A percentile compares a stretch with the other conserved stretches of the same genome.
Conservation (phyloP, 805 yeast genomes). For the Kodamaea fukazawae region DNA sequence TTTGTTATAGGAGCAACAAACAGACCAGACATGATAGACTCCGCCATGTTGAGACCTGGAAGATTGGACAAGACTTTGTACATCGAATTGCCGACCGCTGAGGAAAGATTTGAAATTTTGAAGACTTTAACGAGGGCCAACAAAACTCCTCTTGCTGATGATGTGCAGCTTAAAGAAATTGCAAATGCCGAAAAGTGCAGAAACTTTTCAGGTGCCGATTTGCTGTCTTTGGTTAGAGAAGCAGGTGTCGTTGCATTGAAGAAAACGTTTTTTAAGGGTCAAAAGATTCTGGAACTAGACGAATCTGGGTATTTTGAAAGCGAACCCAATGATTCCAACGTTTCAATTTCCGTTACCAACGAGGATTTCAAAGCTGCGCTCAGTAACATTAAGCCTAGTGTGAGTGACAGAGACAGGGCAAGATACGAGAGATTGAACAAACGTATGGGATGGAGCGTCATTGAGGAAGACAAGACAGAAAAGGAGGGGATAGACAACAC, state of each 20-base stretch:
- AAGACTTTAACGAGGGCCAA: slow-evolving; percentile 69
- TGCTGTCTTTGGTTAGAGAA: slow-evolving; percentile 86
- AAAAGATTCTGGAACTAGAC: slow-evolving; percentile 38
- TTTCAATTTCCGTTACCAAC: slow-evolving; percentile 49
- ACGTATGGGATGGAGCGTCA: slow-evolving; percentile 68
- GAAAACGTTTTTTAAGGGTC: slow-evolving; percentile 57
- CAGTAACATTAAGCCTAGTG: slow-evolving; percentile 80
- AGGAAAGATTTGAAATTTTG: slow-evolving; percentile 79
- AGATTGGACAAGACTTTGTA: slow-evolving; percentile 89
- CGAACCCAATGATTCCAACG: slow-evolving; percentile 16
- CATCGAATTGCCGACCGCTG: slow-evolving; percentile 80
- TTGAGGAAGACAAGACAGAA: slow-evolving; percentile 27
- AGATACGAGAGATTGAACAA: slow-evolving; percentile 74
- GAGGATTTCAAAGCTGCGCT: slow-evolving; percentile 74
- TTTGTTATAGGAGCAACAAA: slow-evolving; percentile 96
- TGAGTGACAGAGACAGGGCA: slow-evolving; percentile 75
- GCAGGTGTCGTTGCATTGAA: slow-evolving; percentile 90
- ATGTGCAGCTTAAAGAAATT: slow-evolving; percentile 59
- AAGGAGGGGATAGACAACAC: slow-evolving; percentile 1
- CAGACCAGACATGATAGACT: slow-evolving; percentile 97
- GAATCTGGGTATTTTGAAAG: slow-evolving; percentile 34
- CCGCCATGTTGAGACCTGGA: slow-evolving; percentile 97
- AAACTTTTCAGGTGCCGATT: slow-evolving; percentile 94
- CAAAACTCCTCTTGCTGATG: slow-evolving; percentile 66
- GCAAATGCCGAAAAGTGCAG: slow-evolving; percentile 79